Conservation (phyloP, 306 rosid species). For the Sicyos baderoa region DNA sequence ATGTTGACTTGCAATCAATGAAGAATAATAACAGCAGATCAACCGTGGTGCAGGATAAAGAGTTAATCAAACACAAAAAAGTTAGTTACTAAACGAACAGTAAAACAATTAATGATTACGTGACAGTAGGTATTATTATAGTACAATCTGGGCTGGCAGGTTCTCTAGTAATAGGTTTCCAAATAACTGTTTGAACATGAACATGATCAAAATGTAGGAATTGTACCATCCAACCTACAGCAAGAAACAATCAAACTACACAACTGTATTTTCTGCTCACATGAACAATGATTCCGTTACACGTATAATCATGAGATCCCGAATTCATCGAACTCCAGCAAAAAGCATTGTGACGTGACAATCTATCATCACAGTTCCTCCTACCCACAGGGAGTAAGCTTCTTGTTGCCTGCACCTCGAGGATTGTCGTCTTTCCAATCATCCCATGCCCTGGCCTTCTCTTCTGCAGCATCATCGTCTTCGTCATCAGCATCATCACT, state of each 20-base stretch:
- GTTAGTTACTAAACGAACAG: no score
- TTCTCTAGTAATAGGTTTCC: constrained; percentile 2
- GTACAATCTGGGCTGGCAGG: constrained; percentile 3
- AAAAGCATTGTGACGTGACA: no score
- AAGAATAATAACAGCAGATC: neutral
- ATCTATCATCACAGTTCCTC: neutral
- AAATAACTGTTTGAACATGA: neutral
- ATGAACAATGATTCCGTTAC: neutral
- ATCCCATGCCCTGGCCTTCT: constrained; percentile 85
- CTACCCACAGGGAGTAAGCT: constrained; percentile 92
- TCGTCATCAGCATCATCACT: constrained; percentile 42
- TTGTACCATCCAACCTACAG: constrained; percentile 10
- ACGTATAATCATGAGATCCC: constrained; percentile 22
- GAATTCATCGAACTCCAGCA: neutral
- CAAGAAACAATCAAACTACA: neutral
- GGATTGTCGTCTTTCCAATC: constrained; percentile 99
- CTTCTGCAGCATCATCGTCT: constrained; percentile 86
- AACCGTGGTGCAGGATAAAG: neutral
- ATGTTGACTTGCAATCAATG: neutral
- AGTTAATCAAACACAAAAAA: neutral
- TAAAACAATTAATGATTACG: constrained; percentile 3
- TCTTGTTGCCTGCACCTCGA: constrained; percentile 84
- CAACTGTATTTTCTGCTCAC: constrained; percentile 11
- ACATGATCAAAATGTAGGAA: neutral
- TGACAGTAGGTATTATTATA: neutral